These are phyloP conservation scores for Glarea lozoyensis DNA, from an alignment of 495 filamentous ascomycete species.

Conservation along the genomic window DNA sequence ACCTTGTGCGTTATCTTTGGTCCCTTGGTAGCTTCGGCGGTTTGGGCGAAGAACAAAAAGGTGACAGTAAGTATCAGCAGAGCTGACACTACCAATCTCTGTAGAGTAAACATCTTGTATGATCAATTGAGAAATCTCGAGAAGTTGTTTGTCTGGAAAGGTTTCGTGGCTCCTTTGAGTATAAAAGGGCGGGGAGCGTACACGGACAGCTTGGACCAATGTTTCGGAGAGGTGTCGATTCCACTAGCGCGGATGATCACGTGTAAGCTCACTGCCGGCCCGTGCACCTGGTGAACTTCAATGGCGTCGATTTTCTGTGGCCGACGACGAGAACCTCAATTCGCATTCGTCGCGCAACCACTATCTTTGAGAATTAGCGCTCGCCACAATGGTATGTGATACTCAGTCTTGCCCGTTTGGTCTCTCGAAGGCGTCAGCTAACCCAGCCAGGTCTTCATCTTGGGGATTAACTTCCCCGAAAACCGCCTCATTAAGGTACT, in stretches of 20 bases:
- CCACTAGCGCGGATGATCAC: slow-evolving; percentile 8
- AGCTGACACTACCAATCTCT: slow-evolving; percentile 52
- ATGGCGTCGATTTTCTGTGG: no score
- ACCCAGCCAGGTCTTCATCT: slow-evolving; percentile 62
- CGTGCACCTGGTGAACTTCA: slow-evolving; percentile 3
- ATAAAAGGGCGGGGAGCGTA: neutral
- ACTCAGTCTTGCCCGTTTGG: slow-evolving; percentile 17
- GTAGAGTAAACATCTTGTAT: slow-evolving; percentile 44
- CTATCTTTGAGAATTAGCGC: no score
- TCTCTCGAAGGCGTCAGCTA: neutral
- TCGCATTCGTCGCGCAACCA: no score
- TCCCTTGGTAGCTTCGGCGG: slow-evolving; percentile 69
- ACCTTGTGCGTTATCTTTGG: slow-evolving; percentile 97
- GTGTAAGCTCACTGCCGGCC: slow-evolving; percentile 1
- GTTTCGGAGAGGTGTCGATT: slow-evolving; percentile 19
- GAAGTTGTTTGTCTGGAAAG: slow-evolving; percentile 1
- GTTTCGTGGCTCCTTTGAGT: slow-evolving; percentile 4
- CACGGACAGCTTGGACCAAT: neutral
- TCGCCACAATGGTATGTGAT: slow-evolving; percentile 26
- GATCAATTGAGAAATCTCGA: slow-evolving; percentile 15
- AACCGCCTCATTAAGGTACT: slow-evolving; percentile 66
- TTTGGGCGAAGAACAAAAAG: slow-evolving; percentile 64
- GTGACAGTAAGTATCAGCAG: slow-evolving; percentile 65
- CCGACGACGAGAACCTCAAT: no score
- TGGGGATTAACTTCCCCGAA: slow-evolving; percentile 80